phyloP scores from a whole-genome alignment of 352 stramenopile species.

The Blastocystis sp. region DNA sequence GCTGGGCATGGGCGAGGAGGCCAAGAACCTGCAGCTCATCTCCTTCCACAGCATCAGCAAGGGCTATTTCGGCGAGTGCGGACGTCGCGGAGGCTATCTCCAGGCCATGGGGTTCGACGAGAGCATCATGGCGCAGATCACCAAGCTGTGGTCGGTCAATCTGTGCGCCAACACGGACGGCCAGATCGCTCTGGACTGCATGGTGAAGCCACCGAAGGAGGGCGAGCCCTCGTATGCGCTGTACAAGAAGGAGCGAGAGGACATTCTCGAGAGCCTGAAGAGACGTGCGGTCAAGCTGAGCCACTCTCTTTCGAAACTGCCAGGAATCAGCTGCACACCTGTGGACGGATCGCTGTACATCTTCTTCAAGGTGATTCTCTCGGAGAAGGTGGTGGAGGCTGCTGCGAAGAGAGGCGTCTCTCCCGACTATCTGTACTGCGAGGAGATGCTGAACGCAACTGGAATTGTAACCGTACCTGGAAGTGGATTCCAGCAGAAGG shows the following conservation, averaged over 20 bases:
- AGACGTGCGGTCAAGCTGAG: conserved; percentile 82
- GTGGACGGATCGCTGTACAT: conserved; percentile 95
- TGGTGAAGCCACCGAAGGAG: conserved; percentile 85
- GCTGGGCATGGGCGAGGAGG: conserved; percentile 75
- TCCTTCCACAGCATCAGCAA: conserved; percentile 98
- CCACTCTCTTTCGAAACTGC: conserved; percentile 84
- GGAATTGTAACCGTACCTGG: conserved; percentile 94
- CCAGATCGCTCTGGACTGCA: conserved; percentile 92
- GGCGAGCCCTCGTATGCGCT: conserved; percentile 79
- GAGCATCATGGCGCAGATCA: conserved; percentile 84
- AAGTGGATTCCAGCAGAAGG: conserved; percentile 89
- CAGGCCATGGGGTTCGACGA: conserved; percentile 86
- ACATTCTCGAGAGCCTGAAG: conserved; percentile 84
- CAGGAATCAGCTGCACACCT: conserved; percentile 89
- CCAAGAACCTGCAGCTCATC: conserved; percentile 84
- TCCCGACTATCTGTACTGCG: conserved; percentile 90
- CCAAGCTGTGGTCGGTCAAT: conserved; percentile 92
- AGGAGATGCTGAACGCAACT: conserved; percentile 85
- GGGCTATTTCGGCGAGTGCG: conserved; percentile 95
- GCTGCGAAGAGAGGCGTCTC: conserved; percentile 70
- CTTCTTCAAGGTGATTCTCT: conserved; percentile 86
- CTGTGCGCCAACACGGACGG: conserved; percentile 91
- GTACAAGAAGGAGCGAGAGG: conserved; percentile 80
- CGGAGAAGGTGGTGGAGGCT: conserved; percentile 69
- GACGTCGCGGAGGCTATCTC: conserved; percentile 88